Percentiles rank a stretch among this genome's conserved stretches.
Evolutionary conservation across 306 rosid genomes (phyloP).

Genomic region (Albizia julibrissin): DNA sequence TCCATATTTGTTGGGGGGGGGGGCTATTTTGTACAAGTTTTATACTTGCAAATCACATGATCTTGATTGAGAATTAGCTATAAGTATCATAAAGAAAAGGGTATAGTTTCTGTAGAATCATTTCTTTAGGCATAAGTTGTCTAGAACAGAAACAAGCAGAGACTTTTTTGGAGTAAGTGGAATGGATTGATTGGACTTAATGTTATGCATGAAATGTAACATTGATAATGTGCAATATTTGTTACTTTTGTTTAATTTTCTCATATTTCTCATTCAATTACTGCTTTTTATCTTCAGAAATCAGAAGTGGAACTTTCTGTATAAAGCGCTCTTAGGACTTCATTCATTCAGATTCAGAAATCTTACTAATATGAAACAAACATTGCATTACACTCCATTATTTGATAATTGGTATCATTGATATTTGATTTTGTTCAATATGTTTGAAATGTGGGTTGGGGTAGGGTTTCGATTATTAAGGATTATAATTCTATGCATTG

Average conservation of each 20-base stretch:
- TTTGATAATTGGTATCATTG: not conserved
- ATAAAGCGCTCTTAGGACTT: not conserved
- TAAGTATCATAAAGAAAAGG: not conserved
- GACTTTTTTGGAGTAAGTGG: not conserved
- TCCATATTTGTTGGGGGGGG: not conserved
- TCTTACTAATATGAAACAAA: not conserved
- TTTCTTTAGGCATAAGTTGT: not conserved
- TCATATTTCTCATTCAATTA: not conserved
- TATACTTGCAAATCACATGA: slow-evolving; percentile 6
- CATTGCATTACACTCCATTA: not conserved
- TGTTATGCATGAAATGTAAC: not conserved
- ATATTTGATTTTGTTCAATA: no score
- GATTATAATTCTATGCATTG: no score
- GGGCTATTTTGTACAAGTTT: not conserved
- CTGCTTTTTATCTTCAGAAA: not conserved
- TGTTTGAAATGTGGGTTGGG: no score
- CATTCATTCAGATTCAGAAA: not conserved
- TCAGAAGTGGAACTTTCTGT: not conserved
- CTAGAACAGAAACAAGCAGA: not conserved
- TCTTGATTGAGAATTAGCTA: slow-evolving; percentile 13
- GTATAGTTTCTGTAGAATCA: not conserved
- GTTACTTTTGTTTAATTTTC: not conserved
- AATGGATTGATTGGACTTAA: not conserved
- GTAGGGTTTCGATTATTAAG: no score
- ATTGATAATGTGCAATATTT: not conserved